Evolutionary conservation across 495 filamentous ascomycete species (phyloP).

Genomic region (Rusavskia elegans): DNA sequence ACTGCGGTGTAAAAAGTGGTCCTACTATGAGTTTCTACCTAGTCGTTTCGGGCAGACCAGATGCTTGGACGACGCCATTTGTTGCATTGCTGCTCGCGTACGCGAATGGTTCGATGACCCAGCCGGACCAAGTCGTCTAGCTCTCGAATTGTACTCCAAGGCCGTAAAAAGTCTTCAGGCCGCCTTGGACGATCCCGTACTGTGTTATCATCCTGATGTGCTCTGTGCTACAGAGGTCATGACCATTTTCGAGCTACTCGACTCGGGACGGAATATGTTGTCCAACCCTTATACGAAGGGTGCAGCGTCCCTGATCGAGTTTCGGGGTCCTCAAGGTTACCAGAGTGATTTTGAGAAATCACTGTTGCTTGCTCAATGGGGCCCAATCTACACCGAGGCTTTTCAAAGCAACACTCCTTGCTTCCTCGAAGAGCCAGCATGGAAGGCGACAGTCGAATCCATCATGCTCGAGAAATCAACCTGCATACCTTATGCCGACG

Average conservation of each 20-base stretch:
- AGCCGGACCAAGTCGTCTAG: constrained; percentile 5
- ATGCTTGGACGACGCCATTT: constrained; percentile 18
- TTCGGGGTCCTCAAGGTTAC: constrained; percentile 19
- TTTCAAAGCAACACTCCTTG: constrained; percentile 14
- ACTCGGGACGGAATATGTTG: constrained; percentile 8
- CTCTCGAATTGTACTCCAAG: constrained; percentile 17
- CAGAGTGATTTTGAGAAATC: constrained; percentile 22
- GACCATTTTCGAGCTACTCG: constrained; percentile 19
- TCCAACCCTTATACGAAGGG: constrained; percentile 20
- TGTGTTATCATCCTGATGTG: constrained; percentile 15
- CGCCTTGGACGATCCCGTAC: constrained; percentile 14
- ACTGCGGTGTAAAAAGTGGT: constrained; percentile 12
- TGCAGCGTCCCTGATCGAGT: constrained; percentile 17
- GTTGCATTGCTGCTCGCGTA: constrained; percentile 19
- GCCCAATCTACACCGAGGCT: constrained; percentile 18
- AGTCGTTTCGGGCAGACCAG: constrained; percentile 16
- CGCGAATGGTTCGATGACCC: constrained; percentile 11
- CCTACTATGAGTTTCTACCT: constrained; percentile 20
- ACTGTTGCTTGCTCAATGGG: constrained; percentile 19
- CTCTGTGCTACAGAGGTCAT: constrained; percentile 22
- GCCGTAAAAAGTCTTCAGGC: constrained; percentile 20
- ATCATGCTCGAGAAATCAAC: constrained; percentile 8
- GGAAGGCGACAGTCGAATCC: constrained; percentile 15
- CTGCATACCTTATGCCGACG: constrained; percentile 13
- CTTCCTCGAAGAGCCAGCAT: constrained; percentile 16